A percentile compares a stretch with the other conserved stretches of the same genome.
Conservation (phyloP, 345 rosid genomes). For the Alliaria petiolata region DNA sequence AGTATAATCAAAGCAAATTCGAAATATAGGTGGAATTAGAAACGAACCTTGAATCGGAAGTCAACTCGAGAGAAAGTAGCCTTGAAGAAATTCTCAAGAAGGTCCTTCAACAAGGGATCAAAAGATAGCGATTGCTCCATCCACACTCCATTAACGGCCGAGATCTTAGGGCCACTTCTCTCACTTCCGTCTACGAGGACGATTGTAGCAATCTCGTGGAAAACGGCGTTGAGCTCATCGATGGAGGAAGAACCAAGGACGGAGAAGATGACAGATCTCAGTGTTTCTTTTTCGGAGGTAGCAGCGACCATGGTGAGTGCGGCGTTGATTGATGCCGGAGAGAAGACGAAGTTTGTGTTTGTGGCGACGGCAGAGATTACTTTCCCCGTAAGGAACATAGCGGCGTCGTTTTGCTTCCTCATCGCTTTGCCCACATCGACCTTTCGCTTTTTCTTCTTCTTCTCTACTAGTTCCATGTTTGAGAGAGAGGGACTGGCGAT, state of each 20-base stretch:
- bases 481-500: background rate
- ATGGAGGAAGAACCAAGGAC: background rate
- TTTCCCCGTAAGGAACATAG: slow-evolving; percentile 2
- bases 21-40: background rate
- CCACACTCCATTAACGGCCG: slow-evolving; percentile 9
- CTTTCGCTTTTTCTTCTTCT: background rate
- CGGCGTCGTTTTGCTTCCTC: slow-evolving; percentile 13
- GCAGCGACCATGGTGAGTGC: slow-evolving; percentile 5
- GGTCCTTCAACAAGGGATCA: background rate
- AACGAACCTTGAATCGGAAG: slow-evolving; percentile 9
- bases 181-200: background rate
- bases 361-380: background rate
- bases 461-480: background rate
- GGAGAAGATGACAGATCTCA: background rate
- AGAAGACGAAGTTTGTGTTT: slow-evolving; percentile 13
- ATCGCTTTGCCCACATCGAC: background rate
- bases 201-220: background rate
- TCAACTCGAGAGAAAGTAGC: slow-evolving; percentile 7
- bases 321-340: slow-evolving; percentile 14
- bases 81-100: slow-evolving; percentile 1
- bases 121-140: background rate
- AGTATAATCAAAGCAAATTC: background rate
- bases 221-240: background rate
- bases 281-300: background rate
- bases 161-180: background rate